Evolutionary conservation across 129 eudicot species (phyloP).

Genomic region (Pseudognaphalium luteoalbum): DNA sequence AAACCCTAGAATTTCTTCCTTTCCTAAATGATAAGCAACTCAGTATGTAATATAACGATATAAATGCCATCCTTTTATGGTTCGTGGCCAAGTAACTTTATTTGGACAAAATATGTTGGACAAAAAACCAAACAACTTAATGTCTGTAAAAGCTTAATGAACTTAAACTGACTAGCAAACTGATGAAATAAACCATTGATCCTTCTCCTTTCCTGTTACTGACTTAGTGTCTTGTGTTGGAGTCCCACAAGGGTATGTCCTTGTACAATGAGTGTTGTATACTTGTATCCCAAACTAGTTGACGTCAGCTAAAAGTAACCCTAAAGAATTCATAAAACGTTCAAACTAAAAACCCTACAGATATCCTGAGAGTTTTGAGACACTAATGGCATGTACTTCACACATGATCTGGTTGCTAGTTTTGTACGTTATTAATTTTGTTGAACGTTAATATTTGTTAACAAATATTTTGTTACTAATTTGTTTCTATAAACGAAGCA

Average conservation of each 20-base stretch:
- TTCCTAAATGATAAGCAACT: neutral
- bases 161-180: slow-evolving; percentile 7
- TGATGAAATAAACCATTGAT: neutral
- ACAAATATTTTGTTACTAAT: neutral
- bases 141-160: neutral
- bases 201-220: neutral
- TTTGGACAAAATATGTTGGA: neutral
- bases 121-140: slow-evolving; percentile 3
- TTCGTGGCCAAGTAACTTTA: neutral
- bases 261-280: too few species aligned
- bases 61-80: neutral
- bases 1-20: neutral
- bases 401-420: neutral
- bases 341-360: too few species aligned
- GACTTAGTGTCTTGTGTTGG: too few species aligned
- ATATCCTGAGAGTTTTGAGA: too few species aligned
- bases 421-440: neutral
- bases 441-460: neutral
- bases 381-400: neutral
- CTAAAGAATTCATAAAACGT: too few species aligned
- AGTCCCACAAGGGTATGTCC: too few species aligned
- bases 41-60: neutral
- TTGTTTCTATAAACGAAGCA: neutral
- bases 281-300: too few species aligned
- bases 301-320: too few species aligned